Evolutionary conservation across 2,329 filamentous ascomycete genomes (phyloP).

Genomic region (Nemania diffusa): DNA sequence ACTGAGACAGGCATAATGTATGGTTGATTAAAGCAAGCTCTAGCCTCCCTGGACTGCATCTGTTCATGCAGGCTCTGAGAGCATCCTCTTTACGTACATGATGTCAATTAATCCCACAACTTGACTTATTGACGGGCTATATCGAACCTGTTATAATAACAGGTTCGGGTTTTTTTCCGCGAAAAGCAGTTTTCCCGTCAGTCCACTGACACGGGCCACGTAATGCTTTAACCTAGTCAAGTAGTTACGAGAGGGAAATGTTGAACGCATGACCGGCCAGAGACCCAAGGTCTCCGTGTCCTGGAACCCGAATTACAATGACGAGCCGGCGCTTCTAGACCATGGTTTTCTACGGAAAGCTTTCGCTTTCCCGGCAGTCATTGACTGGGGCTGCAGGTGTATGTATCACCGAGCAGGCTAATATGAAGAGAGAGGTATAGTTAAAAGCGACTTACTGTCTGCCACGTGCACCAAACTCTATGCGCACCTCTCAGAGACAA

Average conservation of each 20-base stretch:
- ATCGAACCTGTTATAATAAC: background rate
- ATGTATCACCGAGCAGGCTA: conserved; percentile 4
- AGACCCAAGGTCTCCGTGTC: no score
- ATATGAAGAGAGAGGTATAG: background rate
- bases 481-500: conserved; percentile 10
- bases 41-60: background rate
- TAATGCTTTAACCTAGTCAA: background rate
- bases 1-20: background rate
- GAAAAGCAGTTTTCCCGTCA: background rate
- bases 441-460: background rate
- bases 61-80: background rate
- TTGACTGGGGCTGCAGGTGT: background rate
- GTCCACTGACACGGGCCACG: background rate
- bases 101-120: background rate
- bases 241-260: background rate
- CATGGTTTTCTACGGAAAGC: background rate
- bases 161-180: background rate
- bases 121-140: background rate
- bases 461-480: background rate
- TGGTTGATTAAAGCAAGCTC: background rate
- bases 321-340: background rate
- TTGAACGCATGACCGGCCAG: no score
- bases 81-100: no score
- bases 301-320: background rate
- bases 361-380: background rate